Percentiles rank a stretch among this genome's conserved stretches.
These are phyloP conservation scores for Talaromyces proteolyticus DNA, from an alignment of 495 filamentous ascomycete species.

Conservation along the genomic window DNA sequence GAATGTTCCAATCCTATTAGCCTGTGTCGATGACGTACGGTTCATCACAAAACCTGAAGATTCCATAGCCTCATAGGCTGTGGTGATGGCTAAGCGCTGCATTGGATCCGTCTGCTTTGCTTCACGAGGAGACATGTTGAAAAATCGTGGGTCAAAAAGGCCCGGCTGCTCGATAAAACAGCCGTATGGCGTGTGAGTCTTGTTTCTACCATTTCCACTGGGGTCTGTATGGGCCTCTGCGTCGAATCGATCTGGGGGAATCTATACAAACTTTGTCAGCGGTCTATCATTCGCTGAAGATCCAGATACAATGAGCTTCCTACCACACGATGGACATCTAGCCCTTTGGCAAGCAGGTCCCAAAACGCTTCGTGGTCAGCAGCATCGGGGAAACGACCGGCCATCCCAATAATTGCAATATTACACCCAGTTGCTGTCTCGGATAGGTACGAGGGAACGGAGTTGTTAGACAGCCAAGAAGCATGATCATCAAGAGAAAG, in stretches of 20 bases:
- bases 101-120: conserved; percentile 28
- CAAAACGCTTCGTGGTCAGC: conserved; percentile 56
- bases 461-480: conserved; percentile 3
- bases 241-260: conserved; percentile 18
- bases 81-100: conserved; percentile 26
- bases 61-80: conserved; percentile 35
- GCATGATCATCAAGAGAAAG: neutral
- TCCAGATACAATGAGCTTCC: neutral
- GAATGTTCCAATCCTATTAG: conserved; percentile 28
- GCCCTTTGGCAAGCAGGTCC: conserved; percentile 29
- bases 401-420: conserved; percentile 72
- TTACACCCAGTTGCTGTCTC: conserved; percentile 14
- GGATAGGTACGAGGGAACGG: neutral
- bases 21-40: conserved; percentile 22
- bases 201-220: conserved; percentile 22
- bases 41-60: conserved; percentile 25
- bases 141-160: conserved; percentile 32
- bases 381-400: conserved; percentile 67
- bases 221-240: conserved; percentile 16
- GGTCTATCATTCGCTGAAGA: neutral
- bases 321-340: conserved; percentile 22
- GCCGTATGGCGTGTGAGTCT: conserved; percentile 20
- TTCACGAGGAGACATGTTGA: conserved; percentile 36
- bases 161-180: conserved; percentile 30
- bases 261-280: neutral